Conservation (phyloP, 352 stramenopile genomes). For the Phytophthora sansomeana region DNA sequence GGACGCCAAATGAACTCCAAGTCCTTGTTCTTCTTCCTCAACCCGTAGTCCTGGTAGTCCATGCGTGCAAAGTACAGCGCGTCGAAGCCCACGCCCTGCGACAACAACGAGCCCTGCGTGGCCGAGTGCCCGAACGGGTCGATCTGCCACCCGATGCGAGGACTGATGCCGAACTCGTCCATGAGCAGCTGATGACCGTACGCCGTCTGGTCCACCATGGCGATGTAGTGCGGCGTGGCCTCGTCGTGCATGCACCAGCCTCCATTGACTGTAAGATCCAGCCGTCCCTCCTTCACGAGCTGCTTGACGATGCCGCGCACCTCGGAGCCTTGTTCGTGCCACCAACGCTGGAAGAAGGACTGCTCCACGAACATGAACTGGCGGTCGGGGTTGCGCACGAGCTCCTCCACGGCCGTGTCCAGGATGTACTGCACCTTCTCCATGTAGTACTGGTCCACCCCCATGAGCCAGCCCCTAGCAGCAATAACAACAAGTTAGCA, state of each 20-base stretch:
- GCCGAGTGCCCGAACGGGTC: constrained; percentile 96
- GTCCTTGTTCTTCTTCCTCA: constrained; percentile 87
- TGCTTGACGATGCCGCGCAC: constrained; percentile 81
- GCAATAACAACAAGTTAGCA: too few relatives aligned
- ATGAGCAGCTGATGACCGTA: constrained; percentile 96
- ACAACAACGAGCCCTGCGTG: constrained; percentile 94
- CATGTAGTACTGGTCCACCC: constrained; percentile 98
- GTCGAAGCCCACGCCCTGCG: constrained; percentile 94
- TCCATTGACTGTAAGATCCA: constrained; percentile 95
- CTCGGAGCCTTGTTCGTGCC: constrained; percentile 86
- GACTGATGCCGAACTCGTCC: constrained; percentile 93
- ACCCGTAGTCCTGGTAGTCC: constrained; percentile 96
- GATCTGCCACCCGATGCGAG: constrained; percentile 98
- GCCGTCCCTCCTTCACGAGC: constrained; percentile 91
- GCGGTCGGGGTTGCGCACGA: constrained; percentile 90
- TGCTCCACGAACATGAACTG: constrained; percentile 97
- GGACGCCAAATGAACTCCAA: constrained; percentile 97
- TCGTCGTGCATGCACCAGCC: constrained; percentile 99
- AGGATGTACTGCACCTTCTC: constrained; percentile 96
- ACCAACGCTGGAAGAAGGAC: constrained; percentile 98
- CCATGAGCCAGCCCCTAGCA: constrained; percentile 93
- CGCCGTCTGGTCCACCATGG: constrained; percentile 99
- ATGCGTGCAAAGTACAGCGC: constrained; percentile 98
- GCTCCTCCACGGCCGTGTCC: constrained; percentile 90
- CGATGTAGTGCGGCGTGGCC: constrained; percentile 95